These are phyloP conservation scores for Fraxinus paxiana DNA, from an alignment of 305 asterid genomes.

Conservation along the genomic window DNA sequence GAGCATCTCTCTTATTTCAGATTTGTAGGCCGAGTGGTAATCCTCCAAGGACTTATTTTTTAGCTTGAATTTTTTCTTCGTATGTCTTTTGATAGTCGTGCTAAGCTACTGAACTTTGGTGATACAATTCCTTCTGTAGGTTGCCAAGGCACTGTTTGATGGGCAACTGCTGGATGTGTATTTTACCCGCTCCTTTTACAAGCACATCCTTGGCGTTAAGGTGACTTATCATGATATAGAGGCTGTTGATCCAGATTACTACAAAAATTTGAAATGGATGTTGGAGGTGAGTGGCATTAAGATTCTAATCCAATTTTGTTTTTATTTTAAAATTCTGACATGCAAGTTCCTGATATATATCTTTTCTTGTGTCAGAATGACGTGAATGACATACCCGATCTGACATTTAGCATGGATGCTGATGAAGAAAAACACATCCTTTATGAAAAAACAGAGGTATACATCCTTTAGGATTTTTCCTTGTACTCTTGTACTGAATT, in stretches of 20 bases:
- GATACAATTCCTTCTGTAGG: slow-evolving; percentile 42
- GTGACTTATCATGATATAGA: slow-evolving; percentile 99
- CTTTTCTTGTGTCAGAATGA: slow-evolving; percentile 65
- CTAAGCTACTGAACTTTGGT: slow-evolving; percentile 15
- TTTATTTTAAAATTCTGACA: slow-evolving; percentile 5
- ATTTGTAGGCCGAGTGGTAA: slow-evolving; percentile 99
- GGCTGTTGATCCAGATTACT: slow-evolving; percentile 99
- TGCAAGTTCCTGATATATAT: slow-evolving; percentile 26
- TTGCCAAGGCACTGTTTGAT: slow-evolving; percentile 96
- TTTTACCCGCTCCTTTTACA: slow-evolving; percentile 96
- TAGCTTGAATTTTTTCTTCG: slow-evolving; percentile 16
- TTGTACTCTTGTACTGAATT: slow-evolving; percentile 4
- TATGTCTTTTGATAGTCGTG: slow-evolving; percentile 12
- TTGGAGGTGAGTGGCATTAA: slow-evolving; percentile 70
- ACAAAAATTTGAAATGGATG: slow-evolving; percentile 98
- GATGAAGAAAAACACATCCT: slow-evolving; percentile 98
- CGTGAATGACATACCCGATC: slow-evolving; percentile 89
- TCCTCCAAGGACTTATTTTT: slow-evolving; percentile 21
- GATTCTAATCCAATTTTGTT: background rate
- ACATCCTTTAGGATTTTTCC: slow-evolving; percentile 11
- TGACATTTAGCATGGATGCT: slow-evolving; percentile 98
- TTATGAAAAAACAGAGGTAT: slow-evolving; percentile 94
- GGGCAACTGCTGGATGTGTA: slow-evolving; percentile 96
- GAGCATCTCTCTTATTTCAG: slow-evolving; percentile 97
- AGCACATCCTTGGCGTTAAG: slow-evolving; percentile 94